Evolutionary conservation across 768 basidiomycete species (phyloP).

Genomic region (Infundibulicybe gibba): DNA sequence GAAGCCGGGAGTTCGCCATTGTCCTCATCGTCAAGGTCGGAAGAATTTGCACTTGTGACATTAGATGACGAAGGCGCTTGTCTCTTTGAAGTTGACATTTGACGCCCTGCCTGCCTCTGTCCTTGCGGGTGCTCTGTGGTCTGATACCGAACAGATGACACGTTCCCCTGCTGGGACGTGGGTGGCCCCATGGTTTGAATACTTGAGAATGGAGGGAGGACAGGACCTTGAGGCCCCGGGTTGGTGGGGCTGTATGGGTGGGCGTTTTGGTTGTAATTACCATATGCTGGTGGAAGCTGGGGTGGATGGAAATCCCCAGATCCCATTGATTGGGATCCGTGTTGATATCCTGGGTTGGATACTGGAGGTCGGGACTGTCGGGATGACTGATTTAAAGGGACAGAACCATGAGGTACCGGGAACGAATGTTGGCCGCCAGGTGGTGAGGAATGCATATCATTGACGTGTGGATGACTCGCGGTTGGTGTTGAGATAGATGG

Average conservation of each 20-base stretch:
- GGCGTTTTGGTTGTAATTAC: slow-evolving; percentile 32
- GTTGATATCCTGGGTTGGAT: slow-evolving; percentile 30
- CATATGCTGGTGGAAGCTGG: slow-evolving; percentile 38
- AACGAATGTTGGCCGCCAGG: slow-evolving; percentile 24
- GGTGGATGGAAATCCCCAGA: slow-evolving; percentile 42
- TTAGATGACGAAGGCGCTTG: slow-evolving; percentile 59
- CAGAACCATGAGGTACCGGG: slow-evolving; percentile 25
- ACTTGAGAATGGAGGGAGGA: slow-evolving; percentile 70
- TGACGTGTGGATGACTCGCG: slow-evolving; percentile 33
- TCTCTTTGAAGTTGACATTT: slow-evolving; percentile 50
- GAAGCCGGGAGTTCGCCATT: slow-evolving; percentile 75
- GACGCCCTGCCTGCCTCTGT: slow-evolving; percentile 27
- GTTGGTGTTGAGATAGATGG: slow-evolving; percentile 51
- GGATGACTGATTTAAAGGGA: background rate
- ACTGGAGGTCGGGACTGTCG: slow-evolving; percentile 11
- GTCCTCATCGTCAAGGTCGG: slow-evolving; percentile 82
- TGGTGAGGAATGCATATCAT: slow-evolving; percentile 37
- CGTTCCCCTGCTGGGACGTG: slow-evolving; percentile 39
- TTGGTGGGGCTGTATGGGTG: slow-evolving; percentile 30
- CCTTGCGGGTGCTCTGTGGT: slow-evolving; percentile 35
- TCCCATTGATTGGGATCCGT: slow-evolving; percentile 26
- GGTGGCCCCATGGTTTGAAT: slow-evolving; percentile 55
- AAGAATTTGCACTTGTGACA: slow-evolving; percentile 76
- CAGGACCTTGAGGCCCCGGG: slow-evolving; percentile 39
- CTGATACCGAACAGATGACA: slow-evolving; percentile 62